Evolutionary conservation across 805 yeast species (phyloP).

Genomic region (Grigorovia yakushimaensis): DNA sequence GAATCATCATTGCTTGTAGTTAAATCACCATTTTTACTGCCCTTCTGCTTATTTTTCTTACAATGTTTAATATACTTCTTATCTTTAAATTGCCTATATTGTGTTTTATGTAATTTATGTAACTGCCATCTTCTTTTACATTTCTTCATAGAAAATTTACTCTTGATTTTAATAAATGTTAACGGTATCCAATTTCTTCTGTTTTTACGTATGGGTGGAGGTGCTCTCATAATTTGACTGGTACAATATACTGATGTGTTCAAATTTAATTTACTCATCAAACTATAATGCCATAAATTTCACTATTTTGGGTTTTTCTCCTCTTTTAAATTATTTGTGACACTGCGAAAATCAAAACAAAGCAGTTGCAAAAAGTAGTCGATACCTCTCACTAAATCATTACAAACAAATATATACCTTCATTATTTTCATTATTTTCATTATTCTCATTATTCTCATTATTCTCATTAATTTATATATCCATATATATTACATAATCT

Average conservation of each 20-base stretch:
- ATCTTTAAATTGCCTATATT: constrained; percentile 2
- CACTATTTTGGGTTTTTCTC: not conserved
- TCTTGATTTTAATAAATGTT: constrained; percentile 9
- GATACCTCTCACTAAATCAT: no score
- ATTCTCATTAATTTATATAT: no score
- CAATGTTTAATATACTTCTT: not conserved
- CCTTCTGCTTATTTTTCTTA: not conserved
- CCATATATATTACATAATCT: no score
- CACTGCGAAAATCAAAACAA: not conserved
- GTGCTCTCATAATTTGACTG: constrained; percentile 23
- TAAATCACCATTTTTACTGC: not conserved
- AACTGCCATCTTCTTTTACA: constrained; percentile 18
- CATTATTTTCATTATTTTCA: no score
- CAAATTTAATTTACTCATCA: no score
- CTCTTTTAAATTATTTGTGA: not conserved
- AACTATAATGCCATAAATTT: not conserved
- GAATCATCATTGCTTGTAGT: not conserved
- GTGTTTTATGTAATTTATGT: constrained; percentile 12
- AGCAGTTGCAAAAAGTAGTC: no score
- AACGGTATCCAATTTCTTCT: constrained; percentile 13
- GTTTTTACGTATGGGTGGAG: constrained; percentile 25
- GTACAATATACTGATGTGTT: not conserved
- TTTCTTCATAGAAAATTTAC: constrained; percentile 11
- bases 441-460: no score
- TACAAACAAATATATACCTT: no score